A percentile compares a stretch with the other conserved stretches of the same genome.
These are phyloP conservation scores for Pestalotiopsis sp. DNA, from an alignment of 2,329 filamentous ascomycete genomes.

Conservation along the genomic window DNA sequence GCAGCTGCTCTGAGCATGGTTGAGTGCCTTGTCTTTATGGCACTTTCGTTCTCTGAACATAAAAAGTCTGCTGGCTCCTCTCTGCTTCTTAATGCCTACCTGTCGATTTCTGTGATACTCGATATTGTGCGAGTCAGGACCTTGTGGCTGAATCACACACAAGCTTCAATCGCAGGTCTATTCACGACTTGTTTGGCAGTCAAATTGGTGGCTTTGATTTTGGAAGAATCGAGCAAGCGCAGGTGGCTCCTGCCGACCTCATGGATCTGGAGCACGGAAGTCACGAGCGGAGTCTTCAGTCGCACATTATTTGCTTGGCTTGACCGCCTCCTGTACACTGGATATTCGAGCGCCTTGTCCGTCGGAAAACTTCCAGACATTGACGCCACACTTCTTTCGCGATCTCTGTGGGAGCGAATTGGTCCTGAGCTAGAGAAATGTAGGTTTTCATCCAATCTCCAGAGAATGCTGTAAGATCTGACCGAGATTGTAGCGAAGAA, in stretches of 20 bases:
- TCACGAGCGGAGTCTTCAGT: conserved; percentile 25
- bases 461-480: neutral
- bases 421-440: conserved; percentile 5
- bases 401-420: conserved; percentile 1
- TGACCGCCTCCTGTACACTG: conserved; percentile 17
- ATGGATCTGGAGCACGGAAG: conserved; percentile 20
- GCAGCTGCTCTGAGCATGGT: conserved; percentile 16
- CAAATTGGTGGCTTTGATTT: conserved; percentile 14
- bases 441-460: neutral
- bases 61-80: conserved; percentile 17
- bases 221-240: conserved; percentile 12
- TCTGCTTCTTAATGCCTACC: conserved; percentile 16
- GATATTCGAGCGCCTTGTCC: conserved; percentile 15
- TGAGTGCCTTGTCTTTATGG: conserved; percentile 13
- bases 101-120: conserved; percentile 17
- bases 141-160: conserved; percentile 13
- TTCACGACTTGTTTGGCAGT: conserved; percentile 5
- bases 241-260: neutral
- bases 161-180: neutral
- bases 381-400: conserved; percentile 13
- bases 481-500: neutral
- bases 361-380: conserved; percentile 15
- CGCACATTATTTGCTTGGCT: conserved; percentile 26
- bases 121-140: conserved; percentile 18
- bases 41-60: conserved; percentile 20